A percentile compares a stretch with the other conserved stretches of the same genome.
phyloP scores from a whole-genome alignment of 2,329 filamentous ascomycete species.

The Aschersonia sp. region DNA sequence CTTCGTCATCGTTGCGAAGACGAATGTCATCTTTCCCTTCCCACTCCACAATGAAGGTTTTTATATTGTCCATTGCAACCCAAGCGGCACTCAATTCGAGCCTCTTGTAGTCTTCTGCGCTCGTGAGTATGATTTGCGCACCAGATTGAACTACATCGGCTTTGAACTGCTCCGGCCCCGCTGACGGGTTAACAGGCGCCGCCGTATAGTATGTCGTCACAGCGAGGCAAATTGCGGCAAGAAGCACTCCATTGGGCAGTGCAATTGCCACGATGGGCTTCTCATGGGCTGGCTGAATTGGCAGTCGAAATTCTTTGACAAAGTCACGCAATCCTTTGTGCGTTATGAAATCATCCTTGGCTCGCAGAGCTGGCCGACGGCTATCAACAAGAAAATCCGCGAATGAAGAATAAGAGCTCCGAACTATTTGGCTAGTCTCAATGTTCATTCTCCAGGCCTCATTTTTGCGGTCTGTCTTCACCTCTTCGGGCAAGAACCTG shows the following conservation, averaged over 20 bases:
- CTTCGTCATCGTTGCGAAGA: constrained; percentile 9
- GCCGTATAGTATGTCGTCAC: constrained; percentile 34
- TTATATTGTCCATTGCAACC: constrained; percentile 17
- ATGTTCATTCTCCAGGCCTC: constrained; percentile 7
- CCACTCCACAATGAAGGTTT: constrained; percentile 24
- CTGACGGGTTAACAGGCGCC: constrained; percentile 35
- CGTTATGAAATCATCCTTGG: constrained; percentile 14
- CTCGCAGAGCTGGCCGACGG: constrained; percentile 14
- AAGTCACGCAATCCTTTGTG: constrained; percentile 17
- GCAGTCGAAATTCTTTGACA: constrained; percentile 17
- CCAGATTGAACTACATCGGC: constrained; percentile 32
- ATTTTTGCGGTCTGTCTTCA: constrained; percentile 12
- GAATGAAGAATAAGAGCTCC: constrained; percentile 21
- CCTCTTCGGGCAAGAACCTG: constrained; percentile 20
- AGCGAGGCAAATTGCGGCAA: constrained; percentile 34
- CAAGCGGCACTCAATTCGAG: constrained; percentile 19
- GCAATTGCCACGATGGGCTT: constrained; percentile 34
- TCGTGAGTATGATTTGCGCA: constrained; percentile 30
- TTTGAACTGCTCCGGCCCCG: constrained; percentile 33
- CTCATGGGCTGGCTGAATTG: constrained; percentile 4
- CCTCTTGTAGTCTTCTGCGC: constrained; percentile 21
- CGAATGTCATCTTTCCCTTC: constrained; percentile 20
- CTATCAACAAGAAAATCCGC: constrained; percentile 18
- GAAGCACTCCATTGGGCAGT: constrained; percentile 36
- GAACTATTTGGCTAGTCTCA: constrained; percentile 10